Percentiles rank a stretch among this genome's conserved stretches.
Evolutionary conservation across 768 basidiomycete genomes (phyloP).

Genomic region (Boletellus ananiceps): DNA sequence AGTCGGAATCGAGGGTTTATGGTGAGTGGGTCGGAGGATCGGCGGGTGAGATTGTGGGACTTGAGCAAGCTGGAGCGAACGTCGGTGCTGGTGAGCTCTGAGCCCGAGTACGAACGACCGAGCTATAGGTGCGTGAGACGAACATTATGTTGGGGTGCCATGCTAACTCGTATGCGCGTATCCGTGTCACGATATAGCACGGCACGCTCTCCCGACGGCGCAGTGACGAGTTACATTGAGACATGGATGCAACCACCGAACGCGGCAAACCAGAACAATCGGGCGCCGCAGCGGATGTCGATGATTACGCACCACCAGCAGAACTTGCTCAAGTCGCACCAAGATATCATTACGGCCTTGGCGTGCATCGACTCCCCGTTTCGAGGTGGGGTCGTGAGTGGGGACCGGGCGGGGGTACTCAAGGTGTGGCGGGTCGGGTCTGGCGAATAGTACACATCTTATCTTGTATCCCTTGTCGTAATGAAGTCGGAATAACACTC

Average conservation of each 20-base stretch:
- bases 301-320: conserved; percentile 81
- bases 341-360: conserved; percentile 84
- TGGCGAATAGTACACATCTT: conserved; percentile 30
- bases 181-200: conserved; percentile 20
- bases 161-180: conserved; percentile 3
- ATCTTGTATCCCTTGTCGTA: not conserved
- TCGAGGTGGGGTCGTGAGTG: conserved; percentile 87
- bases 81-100: conserved; percentile 72
- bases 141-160: not conserved
- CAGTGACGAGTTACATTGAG: conserved; percentile 54
- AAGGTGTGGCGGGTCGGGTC: conserved; percentile 84
- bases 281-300: conserved; percentile 71
- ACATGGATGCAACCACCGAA: conserved; percentile 50
- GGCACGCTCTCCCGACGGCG: conserved; percentile 34
- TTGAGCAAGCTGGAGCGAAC: conserved; percentile 68
- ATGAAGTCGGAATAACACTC: not conserved
- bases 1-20: conserved; percentile 64
- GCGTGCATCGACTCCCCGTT: conserved; percentile 90
- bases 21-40: conserved; percentile 87
- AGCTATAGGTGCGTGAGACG: conserved; percentile 57
- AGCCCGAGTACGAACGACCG: conserved; percentile 71
- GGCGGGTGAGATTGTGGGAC: conserved; percentile 86
- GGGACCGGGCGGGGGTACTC: conserved; percentile 82
- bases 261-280: conserved; percentile 49
- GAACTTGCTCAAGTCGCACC: conserved; percentile 79